Conservation (phyloP, 441 rosid genomes). For the Adansonia grandidieri region DNA sequence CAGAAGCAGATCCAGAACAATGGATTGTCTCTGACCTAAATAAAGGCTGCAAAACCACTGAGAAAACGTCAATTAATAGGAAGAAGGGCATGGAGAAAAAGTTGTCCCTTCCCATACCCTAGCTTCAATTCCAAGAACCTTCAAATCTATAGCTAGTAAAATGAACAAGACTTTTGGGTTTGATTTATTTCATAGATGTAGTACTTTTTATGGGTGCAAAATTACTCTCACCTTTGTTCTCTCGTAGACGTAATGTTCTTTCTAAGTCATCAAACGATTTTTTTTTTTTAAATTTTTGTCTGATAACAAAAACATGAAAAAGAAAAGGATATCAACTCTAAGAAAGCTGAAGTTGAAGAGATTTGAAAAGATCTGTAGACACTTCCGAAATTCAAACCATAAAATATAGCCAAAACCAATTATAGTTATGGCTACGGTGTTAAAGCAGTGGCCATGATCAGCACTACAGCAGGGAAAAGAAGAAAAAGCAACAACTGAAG, state of each 20-base stretch:
- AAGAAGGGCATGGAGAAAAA: constrained; percentile 22
- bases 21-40: constrained; percentile 12
- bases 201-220: neutral
- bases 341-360: neutral
- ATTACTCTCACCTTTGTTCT: neutral
- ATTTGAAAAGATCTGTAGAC: constrained; percentile 7
- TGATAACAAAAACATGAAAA: neutral
- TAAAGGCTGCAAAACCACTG: constrained; percentile 11
- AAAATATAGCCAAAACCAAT: neutral
- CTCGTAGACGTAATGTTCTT: neutral
- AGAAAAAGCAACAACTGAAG: neutral
- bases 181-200: neutral
- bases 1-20: constrained; percentile 32
- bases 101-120: constrained; percentile 21
- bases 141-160: constrained; percentile 8
- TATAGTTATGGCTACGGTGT: neutral
- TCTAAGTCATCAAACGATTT: neutral
- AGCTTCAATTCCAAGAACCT: constrained; percentile 17
- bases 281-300: no score
- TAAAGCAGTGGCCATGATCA: neutral
- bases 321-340: neutral
- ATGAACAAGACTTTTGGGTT: constrained; percentile 12
- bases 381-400: neutral
- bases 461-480: neutral
- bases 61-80: constrained; percentile 16